Conservation (phyloP, 2,329 filamentous ascomycete genomes). For the Volutella citrinella region DNA sequence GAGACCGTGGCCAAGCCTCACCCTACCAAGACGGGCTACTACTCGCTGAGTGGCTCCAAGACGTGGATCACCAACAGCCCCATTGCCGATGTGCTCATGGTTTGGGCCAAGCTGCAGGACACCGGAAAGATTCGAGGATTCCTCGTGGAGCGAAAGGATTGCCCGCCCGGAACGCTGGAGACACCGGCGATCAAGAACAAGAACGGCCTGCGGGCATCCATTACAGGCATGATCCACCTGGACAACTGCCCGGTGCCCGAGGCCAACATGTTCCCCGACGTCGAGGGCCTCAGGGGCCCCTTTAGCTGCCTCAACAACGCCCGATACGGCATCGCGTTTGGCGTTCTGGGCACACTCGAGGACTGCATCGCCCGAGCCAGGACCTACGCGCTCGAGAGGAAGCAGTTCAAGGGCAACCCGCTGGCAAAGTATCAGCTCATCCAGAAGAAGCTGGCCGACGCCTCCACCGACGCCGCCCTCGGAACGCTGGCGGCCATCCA, state of each 20-base stretch:
- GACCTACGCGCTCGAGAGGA: slow-evolving; percentile 85
- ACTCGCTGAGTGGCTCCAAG: slow-evolving; percentile 76
- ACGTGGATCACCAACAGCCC: slow-evolving; percentile 97
- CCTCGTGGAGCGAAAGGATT: slow-evolving; percentile 79
- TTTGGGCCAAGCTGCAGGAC: slow-evolving; percentile 90
- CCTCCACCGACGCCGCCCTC: slow-evolving; percentile 84
- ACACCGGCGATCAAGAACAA: slow-evolving; percentile 94
- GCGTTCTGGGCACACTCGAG: slow-evolving; percentile 89
- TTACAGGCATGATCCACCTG: slow-evolving; percentile 97
- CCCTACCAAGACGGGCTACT: slow-evolving; percentile 79
- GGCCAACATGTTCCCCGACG: slow-evolving; percentile 89
- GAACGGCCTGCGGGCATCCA: slow-evolving; percentile 86
- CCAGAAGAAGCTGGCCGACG: slow-evolving; percentile 96
- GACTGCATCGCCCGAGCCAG: slow-evolving; percentile 81
- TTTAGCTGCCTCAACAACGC: slow-evolving; percentile 95
- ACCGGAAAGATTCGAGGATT: slow-evolving; percentile 95
- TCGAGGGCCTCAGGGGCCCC: slow-evolving; percentile 83
- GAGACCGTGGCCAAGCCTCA: slow-evolving; percentile 83
- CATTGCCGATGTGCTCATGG: slow-evolving; percentile 77
- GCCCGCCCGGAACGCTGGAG: slow-evolving; percentile 83
- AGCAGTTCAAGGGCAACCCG: slow-evolving; percentile 94
- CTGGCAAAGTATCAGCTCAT: slow-evolving; percentile 94
- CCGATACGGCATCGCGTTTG: slow-evolving; percentile 89
- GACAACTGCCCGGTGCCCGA: slow-evolving; percentile 85
- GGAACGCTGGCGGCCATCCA: slow-evolving; percentile 88